These are phyloP conservation scores for Rugosomyces carneus DNA, from an alignment of 1,284 basidiomycete species.

Conservation along the genomic window DNA sequence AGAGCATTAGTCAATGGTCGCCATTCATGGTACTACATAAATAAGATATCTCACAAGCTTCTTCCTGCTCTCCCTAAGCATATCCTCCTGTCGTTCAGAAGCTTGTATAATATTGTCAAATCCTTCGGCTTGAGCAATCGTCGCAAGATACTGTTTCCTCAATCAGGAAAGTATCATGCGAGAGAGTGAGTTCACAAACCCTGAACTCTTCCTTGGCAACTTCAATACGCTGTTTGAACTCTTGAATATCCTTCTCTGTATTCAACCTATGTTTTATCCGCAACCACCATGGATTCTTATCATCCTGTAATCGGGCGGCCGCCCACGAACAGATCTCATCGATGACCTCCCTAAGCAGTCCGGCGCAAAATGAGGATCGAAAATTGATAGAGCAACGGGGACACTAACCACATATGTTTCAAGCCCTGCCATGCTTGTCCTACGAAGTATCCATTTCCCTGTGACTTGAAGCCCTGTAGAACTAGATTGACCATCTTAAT, in stretches of 20 bases:
- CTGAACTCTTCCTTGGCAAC: too few species aligned
- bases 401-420: not conserved
- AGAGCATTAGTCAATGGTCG: too few species aligned
- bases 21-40: too few species aligned
- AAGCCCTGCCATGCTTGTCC: conserved; percentile 11
- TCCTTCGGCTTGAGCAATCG: too few species aligned
- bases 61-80: too few species aligned
- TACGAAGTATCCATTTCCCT: conserved; percentile 1
- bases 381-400: not conserved
- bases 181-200: too few species aligned
- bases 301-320: conserved; percentile 4
- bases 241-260: conserved; percentile 8
- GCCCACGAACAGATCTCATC: conserved; percentile 17
- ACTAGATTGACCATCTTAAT: conserved; percentile 10
- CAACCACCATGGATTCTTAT: conserved; percentile 5
- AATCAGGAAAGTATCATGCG: too few species aligned
- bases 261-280: conserved; percentile 9
- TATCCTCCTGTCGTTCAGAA: too few species aligned
- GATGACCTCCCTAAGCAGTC: conserved; percentile 4
- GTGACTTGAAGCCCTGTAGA: conserved; percentile 6
- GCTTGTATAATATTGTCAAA: too few species aligned
- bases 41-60: too few species aligned
- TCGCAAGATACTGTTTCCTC: too few species aligned
- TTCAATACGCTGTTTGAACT: conserved; percentile 11
- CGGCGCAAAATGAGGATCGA: not conserved